Base-by-base conservation (phyloP, 2,329 filamentous ascomycete species). In the Raffaelea albimanens region DNA sequence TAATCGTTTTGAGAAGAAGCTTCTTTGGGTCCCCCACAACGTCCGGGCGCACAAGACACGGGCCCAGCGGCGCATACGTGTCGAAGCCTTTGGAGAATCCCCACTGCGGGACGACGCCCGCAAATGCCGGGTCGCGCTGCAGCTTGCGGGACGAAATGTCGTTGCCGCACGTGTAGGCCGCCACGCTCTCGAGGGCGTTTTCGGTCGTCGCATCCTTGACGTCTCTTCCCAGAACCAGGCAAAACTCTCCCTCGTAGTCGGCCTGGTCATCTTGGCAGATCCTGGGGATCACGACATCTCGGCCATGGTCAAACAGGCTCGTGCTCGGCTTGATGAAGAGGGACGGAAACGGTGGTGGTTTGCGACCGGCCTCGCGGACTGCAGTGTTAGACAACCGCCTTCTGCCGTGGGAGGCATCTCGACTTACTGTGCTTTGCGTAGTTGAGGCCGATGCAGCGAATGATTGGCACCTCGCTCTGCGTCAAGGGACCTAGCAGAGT, bases 401-500 rank as follows among this genome's bases (percentile, higher is more conserved):
- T n/a, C n/a, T n/a, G n/a, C n/a, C n/a, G n/a, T n/a, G n/a, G n/a
- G n/a, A n/a, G n/a, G n/a, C n/a, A n/a, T n/a, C n/a, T 29, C 7
- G 9, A 45, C 42, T 19, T 34, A 53, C 52, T 75, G 54, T 82
- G 78, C 46, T 73, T 78, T 36, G 69, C 68, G 54, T 80, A 81
- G 55, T 82, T 81, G 23, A 82, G 56, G 0, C 78, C 78, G 13
- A 80, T 70, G 53, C 78, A 82, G 19, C 76, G 62, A 3, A 82
- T 56, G 40, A 79, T 76, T 0, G 75, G 72, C 0, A 80, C 72
- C 44, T 80, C 73, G n/a, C n/a, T n/a, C n/a, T n/a, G n/a, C n/a
- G 68, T 64, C 29, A 82, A 57, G 0, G 76, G 77, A 0, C 74
- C 72, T 0, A 82, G 65, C 0, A 81, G 58, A 45, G 62, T 64